Evolutionary conservation across 148 eudicot species (phyloP).

Genomic region (Cornus controversa): DNA sequence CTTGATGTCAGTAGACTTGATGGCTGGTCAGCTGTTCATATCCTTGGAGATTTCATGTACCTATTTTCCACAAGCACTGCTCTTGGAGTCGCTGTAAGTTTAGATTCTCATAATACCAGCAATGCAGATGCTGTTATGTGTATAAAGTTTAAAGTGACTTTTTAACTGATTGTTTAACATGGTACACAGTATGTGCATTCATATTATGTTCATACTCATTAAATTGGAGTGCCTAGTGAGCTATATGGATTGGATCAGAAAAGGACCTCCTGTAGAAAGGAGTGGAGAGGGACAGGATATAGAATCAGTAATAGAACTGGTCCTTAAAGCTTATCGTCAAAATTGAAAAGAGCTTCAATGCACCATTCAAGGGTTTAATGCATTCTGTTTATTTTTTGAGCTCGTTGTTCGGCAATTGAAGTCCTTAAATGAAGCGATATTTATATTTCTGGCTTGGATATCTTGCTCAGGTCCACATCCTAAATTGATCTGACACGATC

Average conservation of each 20-base stretch:
- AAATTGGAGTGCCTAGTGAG: background rate
- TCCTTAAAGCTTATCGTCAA: background rate
- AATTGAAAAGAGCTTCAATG: background rate
- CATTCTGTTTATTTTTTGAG: background rate
- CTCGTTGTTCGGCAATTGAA: background rate
- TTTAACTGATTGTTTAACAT: background rate
- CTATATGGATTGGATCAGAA: background rate
- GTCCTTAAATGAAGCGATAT: background rate
- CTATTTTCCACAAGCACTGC: slow-evolving; percentile 81
- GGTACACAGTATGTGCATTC: background rate
- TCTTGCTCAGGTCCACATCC: background rate
- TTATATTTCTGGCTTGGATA: background rate
- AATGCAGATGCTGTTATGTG: background rate
- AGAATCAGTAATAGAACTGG: background rate
- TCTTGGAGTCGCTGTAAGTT: slow-evolving; percentile 77
- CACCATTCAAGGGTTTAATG: background rate
- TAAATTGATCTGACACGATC: background rate
- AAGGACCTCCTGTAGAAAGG: background rate
- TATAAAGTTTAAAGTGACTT: background rate
- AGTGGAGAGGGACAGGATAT: background rate
- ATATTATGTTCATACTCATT: background rate
- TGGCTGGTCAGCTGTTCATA: slow-evolving; percentile 54
- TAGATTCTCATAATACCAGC: background rate
- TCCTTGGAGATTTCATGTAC: slow-evolving; percentile 72
- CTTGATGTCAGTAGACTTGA: slow-evolving; percentile 53